Percentiles rank a stretch among this genome's conserved stretches.
phyloP scores from a whole-genome alignment of 2,329 filamentous ascomycete species.

The Aspergillus puulaauensis region DNA sequence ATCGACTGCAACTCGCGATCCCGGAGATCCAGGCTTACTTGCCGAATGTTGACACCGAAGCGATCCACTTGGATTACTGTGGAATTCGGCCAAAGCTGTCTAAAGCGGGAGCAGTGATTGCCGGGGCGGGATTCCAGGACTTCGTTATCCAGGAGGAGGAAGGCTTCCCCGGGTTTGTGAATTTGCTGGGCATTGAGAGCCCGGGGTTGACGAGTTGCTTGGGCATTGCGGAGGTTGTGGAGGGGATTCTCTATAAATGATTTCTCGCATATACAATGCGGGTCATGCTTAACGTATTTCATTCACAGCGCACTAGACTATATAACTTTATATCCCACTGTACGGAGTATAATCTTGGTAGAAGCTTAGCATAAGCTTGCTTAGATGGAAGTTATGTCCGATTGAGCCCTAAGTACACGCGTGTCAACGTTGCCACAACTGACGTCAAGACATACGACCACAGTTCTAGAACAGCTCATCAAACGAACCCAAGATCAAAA shows the following conservation, averaged over 20 bases:
- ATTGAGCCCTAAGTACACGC: too few relatives aligned
- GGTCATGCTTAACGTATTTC: background rate
- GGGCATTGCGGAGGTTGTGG: constrained; percentile 80
- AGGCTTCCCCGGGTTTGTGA: constrained; percentile 79
- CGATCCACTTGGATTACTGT: constrained; percentile 78
- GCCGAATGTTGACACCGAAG: constrained; percentile 65
- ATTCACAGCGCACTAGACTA: background rate
- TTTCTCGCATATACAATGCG: background rate
- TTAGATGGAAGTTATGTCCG: too few relatives aligned
- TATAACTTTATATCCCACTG: background rate
- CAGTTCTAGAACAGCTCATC: background rate
- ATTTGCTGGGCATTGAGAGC: constrained; percentile 89
- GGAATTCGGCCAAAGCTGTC: constrained; percentile 87
- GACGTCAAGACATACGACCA: constrained; percentile 3
- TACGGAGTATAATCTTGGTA: background rate
- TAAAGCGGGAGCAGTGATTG: constrained; percentile 55
- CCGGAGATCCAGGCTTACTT: constrained; percentile 76
- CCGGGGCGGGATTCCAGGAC: constrained; percentile 70
- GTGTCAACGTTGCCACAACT: background rate
- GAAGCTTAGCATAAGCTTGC: background rate
- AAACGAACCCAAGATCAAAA: background rate
- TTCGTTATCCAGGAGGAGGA: constrained; percentile 78
- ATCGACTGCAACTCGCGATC: constrained; percentile 65
- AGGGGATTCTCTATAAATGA: constrained; percentile 51
- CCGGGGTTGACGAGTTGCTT: constrained; percentile 84